phyloP scores from a whole-genome alignment of 257 asterid species.

The Solanum medicagineum region DNA sequence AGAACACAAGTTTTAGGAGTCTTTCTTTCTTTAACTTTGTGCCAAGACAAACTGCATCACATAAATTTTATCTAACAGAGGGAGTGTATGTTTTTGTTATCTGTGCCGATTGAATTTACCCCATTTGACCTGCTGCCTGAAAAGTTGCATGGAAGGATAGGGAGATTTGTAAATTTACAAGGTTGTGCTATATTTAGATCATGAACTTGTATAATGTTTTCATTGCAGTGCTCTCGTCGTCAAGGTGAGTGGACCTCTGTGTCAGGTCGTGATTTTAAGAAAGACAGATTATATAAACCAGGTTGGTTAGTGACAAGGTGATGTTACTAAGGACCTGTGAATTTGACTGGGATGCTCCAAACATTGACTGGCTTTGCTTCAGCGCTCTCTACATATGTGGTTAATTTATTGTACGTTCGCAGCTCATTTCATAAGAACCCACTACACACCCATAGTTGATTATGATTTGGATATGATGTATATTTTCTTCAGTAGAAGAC shows the following conservation, averaged over 20 bases:
- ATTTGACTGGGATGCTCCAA: background rate
- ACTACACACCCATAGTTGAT: background rate
- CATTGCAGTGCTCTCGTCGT: slow-evolving; percentile 79
- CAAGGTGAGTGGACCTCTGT: slow-evolving; percentile 80
- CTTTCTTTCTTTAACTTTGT: too few relatives aligned
- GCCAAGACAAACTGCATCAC: too few relatives aligned
- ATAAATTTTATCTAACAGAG: too few relatives aligned
- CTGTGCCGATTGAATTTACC: background rate
- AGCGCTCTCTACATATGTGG: background rate
- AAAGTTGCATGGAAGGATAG: background rate
- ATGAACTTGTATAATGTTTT: background rate
- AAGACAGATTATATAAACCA: slow-evolving; percentile 48
- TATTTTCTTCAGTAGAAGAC: background rate
- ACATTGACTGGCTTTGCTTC: background rate
- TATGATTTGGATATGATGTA: background rate
- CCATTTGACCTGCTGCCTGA: background rate
- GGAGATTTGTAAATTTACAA: background rate
- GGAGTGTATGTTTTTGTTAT: background rate
- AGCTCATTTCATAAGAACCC: background rate
- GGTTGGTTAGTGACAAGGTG: slow-evolving; percentile 90
- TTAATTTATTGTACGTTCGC: background rate
- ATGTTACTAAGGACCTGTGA: background rate
- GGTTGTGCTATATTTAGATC: background rate
- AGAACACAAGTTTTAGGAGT: too few relatives aligned
- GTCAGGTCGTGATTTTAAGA: slow-evolving; percentile 58